Evolutionary conservation across 306 rosid species (phyloP), one percentile per base, ranked within the genome.

Genomic region (Fragaria ananassa): DNA sequence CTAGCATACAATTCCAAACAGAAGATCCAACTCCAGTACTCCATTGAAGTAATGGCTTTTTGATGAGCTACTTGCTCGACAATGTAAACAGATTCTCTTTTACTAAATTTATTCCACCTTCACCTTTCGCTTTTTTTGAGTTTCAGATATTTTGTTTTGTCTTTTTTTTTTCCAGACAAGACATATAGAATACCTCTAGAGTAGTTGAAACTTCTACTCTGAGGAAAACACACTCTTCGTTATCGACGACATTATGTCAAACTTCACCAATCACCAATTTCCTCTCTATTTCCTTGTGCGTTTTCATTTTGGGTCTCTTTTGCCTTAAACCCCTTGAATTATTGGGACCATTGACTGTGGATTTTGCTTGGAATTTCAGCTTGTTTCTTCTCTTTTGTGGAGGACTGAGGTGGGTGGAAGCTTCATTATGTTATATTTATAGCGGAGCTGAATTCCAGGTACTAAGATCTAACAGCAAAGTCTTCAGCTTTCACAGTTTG

Each of bases 371-470:
- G 66, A 61, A 82, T 78, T 46, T 74, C 58, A 61, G 45, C 35
- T 71, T 63, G 35, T 31, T 31, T 31, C 35, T 31, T 31, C 35
- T 3, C 35, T 31, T 31, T 31, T 47, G 54, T 76, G 71, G 23
- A 53, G 68, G 71, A 80, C 75, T 51, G 71, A 51, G 65, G 62
- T 68, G 74, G 42, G 79, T 72, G 69, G 46, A 17, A 71, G 65
- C 74, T 29, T 62, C 80, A 68, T 66, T 54, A 31, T 31, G 35
- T 42, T 15, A 4, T 72, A 72, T 72, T 63, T 72, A 42, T 44
- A 72, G 56, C 81, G 68, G 72, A 62, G 81, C 86, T 60, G 34
- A 74, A 50, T 54, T 81, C 69, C 85, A 81, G 92, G 91, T 82
- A 78, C 47, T 13, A 31, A 18, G 61, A 70, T 51, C 75, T 69